Evolutionary conservation across 176 grass and related monocot species (phyloP).

Genomic region (Echinochloa phyllopogon): DNA sequence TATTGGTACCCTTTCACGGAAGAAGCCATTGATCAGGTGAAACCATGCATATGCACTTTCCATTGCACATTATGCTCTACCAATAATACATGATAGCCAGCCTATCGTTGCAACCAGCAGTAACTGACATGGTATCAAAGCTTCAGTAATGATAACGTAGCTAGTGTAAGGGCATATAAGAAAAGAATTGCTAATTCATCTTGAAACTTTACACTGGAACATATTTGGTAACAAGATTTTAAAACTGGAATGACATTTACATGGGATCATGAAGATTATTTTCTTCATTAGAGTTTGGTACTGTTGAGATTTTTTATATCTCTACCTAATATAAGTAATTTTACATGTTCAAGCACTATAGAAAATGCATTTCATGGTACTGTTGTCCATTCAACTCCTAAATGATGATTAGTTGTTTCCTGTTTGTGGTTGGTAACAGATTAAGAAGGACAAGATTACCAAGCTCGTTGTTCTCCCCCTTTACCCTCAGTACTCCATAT

Average conservation of each 20-base stretch:
- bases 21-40: conserved; percentile 89
- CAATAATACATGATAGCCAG: not conserved
- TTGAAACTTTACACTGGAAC: not conserved
- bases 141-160: not conserved
- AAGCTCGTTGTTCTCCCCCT: conserved; percentile 95
- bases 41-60: not conserved
- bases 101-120: not conserved
- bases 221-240: not conserved
- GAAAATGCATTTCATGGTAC: conserved; percentile 2
- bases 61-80: not conserved
- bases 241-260: not conserved
- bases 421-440: conserved; percentile 55
- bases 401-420: conserved; percentile 28
- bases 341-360: not conserved
- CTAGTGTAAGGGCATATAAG: not conserved
- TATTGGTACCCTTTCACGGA: conserved; percentile 98
- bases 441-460: conserved; percentile 92
- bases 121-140: not conserved
- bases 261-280: not conserved
- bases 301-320: not conserved
- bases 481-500: conserved; percentile 99
- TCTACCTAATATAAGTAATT: not conserved
- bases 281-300: not conserved
- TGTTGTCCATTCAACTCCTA: conserved; percentile 4
- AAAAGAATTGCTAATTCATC: not conserved